A percentile compares a stretch with the other conserved stretches of the same genome.
These are phyloP conservation scores for Diaporthe longicolla DNA, from an alignment of 2,329 filamentous ascomycete genomes.

Conservation along the genomic window DNA sequence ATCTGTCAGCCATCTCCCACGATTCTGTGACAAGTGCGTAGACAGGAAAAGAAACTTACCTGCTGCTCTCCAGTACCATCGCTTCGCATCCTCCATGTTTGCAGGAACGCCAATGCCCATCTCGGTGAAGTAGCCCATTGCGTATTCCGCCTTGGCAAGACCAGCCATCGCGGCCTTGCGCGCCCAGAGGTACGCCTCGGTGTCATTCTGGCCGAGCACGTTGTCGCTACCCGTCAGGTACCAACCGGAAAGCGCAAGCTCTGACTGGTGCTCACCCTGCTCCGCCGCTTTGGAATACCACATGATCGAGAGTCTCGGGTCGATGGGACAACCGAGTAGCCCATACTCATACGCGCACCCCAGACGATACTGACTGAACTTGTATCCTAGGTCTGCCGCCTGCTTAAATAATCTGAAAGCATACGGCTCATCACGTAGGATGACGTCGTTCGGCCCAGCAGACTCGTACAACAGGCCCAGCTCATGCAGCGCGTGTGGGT, in stretches of 20 bases:
- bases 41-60: constrained; percentile 76
- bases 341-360: constrained; percentile 94
- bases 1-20: constrained; percentile 48
- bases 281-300: constrained; percentile 95
- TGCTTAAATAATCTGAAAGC: constrained; percentile 86
- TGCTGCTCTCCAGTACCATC: constrained; percentile 98
- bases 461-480: constrained; percentile 78
- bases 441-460: constrained; percentile 75
- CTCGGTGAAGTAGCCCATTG: constrained; percentile 98
- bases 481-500: constrained; percentile 95
- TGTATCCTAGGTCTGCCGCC: constrained; percentile 91
- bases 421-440: constrained; percentile 86
- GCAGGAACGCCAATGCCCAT: constrained; percentile 90
- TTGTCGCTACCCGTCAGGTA: constrained; percentile 93
- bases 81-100: constrained; percentile 94
- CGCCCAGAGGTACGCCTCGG: constrained; percentile 97
- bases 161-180: constrained; percentile 91
- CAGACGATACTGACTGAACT: constrained; percentile 92
- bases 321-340: constrained; percentile 83
- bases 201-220: constrained; percentile 91
- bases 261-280: constrained; percentile 94
- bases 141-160: constrained; percentile 94
- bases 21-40: neutral
- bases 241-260: constrained; percentile 89
- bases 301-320: constrained; percentile 86